A percentile compares a stretch with the other conserved stretches of the same genome.
Evolutionary conservation across 1,139 yeast genomes (phyloP).

Genomic region (Yamadazyma atmosphaerica): DNA sequence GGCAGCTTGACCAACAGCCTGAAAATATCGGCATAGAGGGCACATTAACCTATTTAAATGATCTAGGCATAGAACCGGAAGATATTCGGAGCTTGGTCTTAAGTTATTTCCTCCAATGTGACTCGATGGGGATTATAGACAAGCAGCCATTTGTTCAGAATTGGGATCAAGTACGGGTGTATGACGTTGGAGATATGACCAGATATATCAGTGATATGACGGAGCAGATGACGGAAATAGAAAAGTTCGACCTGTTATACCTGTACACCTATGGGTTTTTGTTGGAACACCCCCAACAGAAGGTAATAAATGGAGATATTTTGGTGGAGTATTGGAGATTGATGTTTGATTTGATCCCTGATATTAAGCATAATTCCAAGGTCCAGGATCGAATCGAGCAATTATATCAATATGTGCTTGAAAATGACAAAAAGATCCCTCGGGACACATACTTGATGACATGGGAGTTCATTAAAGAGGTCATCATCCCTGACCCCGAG

Average conservation of each 20-base stretch:
- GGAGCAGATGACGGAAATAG: constrained; percentile 3
- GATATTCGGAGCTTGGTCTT: constrained; percentile 68
- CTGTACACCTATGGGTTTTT: constrained; percentile 69
- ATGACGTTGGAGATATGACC: constrained; percentile 51
- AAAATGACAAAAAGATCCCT: constrained; percentile 43
- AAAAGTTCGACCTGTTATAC: constrained; percentile 42
- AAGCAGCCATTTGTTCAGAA: constrained; percentile 49
- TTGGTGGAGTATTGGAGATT: constrained; percentile 81
- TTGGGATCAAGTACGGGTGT: constrained; percentile 50
- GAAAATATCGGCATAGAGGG: constrained; percentile 66
- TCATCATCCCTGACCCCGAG: constrained; percentile 48
- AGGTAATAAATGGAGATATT: constrained; percentile 58
- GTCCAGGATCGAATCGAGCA: constrained; percentile 32
- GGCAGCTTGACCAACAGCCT: constrained; percentile 21
- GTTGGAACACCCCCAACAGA: constrained; percentile 57
- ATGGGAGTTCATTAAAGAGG: constrained; percentile 60
- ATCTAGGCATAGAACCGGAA: constrained; percentile 70
- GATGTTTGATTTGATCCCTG: constrained; percentile 39
- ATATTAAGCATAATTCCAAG: constrained; percentile 9
- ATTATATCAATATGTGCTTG: constrained; percentile 53
- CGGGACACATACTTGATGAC: constrained; percentile 88
- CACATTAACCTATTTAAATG: constrained; percentile 64
- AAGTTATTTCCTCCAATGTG: constrained; percentile 67
- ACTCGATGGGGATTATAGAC: constrained; percentile 62
- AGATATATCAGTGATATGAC: constrained; percentile 33